These are phyloP conservation scores for Penicillium sp. DNA, from an alignment of 2,329 filamentous ascomycete species.

Conservation along the genomic window DNA sequence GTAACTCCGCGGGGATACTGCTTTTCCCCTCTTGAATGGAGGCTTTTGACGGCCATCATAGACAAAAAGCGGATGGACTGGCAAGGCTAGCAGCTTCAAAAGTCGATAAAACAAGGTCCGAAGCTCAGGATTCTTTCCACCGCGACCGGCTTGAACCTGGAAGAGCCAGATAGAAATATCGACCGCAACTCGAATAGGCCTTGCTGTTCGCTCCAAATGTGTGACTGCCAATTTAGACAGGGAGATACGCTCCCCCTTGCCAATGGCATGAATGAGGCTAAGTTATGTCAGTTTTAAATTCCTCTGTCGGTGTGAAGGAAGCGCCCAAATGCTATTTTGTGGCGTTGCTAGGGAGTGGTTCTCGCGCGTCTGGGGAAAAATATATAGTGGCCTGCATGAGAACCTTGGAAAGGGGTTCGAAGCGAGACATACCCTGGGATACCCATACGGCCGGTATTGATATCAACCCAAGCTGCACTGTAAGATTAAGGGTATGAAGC, in stretches of 20 bases:
- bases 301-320: neutral
- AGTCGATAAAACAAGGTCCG: constrained; percentile 92
- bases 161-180: constrained; percentile 98
- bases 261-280: constrained; percentile 90
- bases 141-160: constrained; percentile 81
- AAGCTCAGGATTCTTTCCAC: constrained; percentile 85
- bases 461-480: neutral
- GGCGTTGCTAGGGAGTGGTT: constrained; percentile 7
- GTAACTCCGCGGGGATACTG: constrained; percentile 50
- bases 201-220: constrained; percentile 67
- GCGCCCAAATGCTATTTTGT: neutral
- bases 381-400: neutral
- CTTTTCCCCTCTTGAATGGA: constrained; percentile 83
- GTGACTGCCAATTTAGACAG: constrained; percentile 80
- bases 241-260: constrained; percentile 74
- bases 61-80: constrained; percentile 85
- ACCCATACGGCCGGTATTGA: constrained; percentile 35
- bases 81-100: constrained; percentile 70
- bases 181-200: constrained; percentile 82
- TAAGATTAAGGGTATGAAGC: neutral
- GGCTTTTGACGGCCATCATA: constrained; percentile 88
- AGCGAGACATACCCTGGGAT: constrained; percentile 44
- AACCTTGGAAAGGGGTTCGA: neutral
- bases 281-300: constrained; percentile 12
- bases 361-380: neutral